Conservation (phyloP, 164 flowering plant species). For the Vitis rotundifolia region DNA sequence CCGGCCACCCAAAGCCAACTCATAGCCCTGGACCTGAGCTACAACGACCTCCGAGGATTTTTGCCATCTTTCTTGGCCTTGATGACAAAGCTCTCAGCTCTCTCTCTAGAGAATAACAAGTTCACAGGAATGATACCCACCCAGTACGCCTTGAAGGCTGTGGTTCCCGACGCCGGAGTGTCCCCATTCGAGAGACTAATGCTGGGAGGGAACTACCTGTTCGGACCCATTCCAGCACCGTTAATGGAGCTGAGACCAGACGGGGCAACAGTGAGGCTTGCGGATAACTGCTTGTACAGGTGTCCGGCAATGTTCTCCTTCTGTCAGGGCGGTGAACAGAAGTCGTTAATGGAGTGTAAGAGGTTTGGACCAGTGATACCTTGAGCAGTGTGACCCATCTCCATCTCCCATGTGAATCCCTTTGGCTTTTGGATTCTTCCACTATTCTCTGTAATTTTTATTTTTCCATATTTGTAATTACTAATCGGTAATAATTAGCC, state of each 20-base stretch:
- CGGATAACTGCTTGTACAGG: conserved; percentile 67
- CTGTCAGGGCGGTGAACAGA: conserved; percentile 85
- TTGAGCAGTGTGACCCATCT: conserved; percentile 21
- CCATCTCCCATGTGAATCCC: too few species aligned
- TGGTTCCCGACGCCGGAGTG: conserved; percentile 37
- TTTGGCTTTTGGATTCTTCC: too few species aligned
- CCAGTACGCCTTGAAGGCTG: conserved; percentile 58
- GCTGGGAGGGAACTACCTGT: conserved; percentile 76
- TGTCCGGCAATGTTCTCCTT: conserved; percentile 74
- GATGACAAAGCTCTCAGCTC: conserved; percentile 76
- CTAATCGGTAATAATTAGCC: too few species aligned
- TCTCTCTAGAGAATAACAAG: conserved; percentile 72
- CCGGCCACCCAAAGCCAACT: conserved; percentile 45
- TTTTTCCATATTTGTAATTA: too few species aligned
- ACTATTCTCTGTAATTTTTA: too few species aligned
- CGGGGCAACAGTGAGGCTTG: conserved; percentile 53
- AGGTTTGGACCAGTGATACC: conserved; percentile 67
- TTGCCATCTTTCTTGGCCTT: conserved; percentile 69
- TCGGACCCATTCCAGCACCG: conserved; percentile 71
- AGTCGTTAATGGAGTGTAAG: conserved; percentile 55
- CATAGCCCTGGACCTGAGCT: conserved; percentile 72
- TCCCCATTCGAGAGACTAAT: conserved; percentile 60
- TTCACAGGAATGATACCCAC: conserved; percentile 77
- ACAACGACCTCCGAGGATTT: conserved; percentile 60
- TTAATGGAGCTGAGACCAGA: conserved; percentile 59